Conservation (phyloP, 768 basidiomycete species). For the Albatrellus ellisii region DNA sequence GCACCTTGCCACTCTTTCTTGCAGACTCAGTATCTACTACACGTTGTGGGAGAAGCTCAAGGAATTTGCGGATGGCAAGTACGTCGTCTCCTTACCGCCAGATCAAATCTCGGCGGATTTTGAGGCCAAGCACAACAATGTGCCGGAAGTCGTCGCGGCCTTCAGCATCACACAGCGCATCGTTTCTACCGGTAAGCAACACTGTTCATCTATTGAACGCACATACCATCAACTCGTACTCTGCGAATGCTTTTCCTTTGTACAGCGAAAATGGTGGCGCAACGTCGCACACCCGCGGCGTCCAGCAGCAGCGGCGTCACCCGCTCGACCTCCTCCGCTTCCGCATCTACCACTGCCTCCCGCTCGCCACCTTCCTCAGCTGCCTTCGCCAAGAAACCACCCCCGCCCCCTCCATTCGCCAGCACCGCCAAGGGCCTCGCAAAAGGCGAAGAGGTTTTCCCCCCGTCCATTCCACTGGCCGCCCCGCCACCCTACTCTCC, state of each 20-base stretch:
- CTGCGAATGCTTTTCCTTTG: not conserved
- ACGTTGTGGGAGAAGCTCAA: slow-evolving; percentile 90
- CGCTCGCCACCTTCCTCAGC: slow-evolving; percentile 8
- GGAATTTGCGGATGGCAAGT: slow-evolving; percentile 69
- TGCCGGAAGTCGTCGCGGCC: slow-evolving; percentile 65
- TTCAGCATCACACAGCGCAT: slow-evolving; percentile 76
- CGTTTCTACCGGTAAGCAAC: slow-evolving; percentile 65
- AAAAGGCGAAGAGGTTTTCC: too few relatives aligned
- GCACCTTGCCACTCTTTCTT: not conserved
- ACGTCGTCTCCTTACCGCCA: slow-evolving; percentile 48
- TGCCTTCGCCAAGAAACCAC: slow-evolving; percentile 14
- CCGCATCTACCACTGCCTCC: slow-evolving; percentile 16
- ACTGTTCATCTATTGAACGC: not conserved
- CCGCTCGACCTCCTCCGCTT: slow-evolving; percentile 12
- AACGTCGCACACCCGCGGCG: slow-evolving; percentile 22
- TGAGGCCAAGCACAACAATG: slow-evolving; percentile 72
- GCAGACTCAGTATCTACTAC: slow-evolving; percentile 86
- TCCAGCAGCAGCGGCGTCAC: not conserved
- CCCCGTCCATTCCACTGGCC: slow-evolving; percentile 13
- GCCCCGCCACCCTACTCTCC: slow-evolving; percentile 28
- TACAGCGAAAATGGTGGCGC: slow-evolving; percentile 57
- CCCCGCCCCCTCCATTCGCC: slow-evolving; percentile 17
- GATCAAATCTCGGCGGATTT: slow-evolving; percentile 68
- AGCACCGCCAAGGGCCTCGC: slow-evolving; percentile 22
- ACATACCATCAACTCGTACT: not conserved